phyloP scores from a whole-genome alignment of 2,329 filamentous ascomycete species.

The Hymenoscyphus albidus region DNA sequence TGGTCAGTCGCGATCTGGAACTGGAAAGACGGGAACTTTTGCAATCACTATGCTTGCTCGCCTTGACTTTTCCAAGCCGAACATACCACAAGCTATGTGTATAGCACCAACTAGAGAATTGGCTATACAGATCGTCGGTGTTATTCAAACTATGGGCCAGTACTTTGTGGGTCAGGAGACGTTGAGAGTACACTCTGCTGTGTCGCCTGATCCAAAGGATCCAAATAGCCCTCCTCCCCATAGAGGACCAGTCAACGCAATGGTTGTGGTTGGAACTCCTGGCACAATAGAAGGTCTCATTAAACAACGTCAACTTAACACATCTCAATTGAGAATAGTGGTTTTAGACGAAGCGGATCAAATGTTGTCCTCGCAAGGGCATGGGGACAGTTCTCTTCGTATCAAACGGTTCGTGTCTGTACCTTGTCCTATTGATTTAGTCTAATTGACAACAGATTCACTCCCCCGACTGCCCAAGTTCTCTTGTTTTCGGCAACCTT shows the following conservation, averaged over 20 bases:
- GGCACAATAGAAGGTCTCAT: constrained; percentile 90
- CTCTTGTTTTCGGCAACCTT: constrained; percentile 96
- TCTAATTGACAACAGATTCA: constrained; percentile 49
- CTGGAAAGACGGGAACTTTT: constrained; percentile 96
- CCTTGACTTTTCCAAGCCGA: constrained; percentile 66
- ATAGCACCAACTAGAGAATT: constrained; percentile 92
- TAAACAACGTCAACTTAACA: constrained; percentile 69
- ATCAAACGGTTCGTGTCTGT: constrained; percentile 68
- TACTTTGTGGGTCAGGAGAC: constrained; percentile 59
- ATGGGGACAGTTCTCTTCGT: constrained; percentile 90
- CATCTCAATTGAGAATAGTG: constrained; percentile 69
- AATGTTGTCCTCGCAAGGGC: constrained; percentile 93
- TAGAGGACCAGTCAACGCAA: constrained; percentile 67
- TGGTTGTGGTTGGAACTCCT: constrained; percentile 88
- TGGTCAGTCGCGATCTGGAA: constrained; percentile 98
- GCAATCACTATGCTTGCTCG: constrained; percentile 87
- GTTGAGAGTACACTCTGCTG: constrained; percentile 73
- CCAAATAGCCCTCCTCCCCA: constrained; percentile 58
- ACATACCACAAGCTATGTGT: constrained; percentile 78
- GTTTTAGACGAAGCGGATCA: constrained; percentile 98
- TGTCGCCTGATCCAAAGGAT: constrained; percentile 37
- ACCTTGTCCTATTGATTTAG: background rate
- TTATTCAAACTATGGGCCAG: constrained; percentile 77
- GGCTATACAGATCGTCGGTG: constrained; percentile 87
- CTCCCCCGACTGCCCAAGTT: constrained; percentile 74